Percentiles rank a stretch among this genome's conserved stretches.
phyloP scores from a whole-genome alignment of 441 rosid species.

The Monsonia emarginata region DNA sequence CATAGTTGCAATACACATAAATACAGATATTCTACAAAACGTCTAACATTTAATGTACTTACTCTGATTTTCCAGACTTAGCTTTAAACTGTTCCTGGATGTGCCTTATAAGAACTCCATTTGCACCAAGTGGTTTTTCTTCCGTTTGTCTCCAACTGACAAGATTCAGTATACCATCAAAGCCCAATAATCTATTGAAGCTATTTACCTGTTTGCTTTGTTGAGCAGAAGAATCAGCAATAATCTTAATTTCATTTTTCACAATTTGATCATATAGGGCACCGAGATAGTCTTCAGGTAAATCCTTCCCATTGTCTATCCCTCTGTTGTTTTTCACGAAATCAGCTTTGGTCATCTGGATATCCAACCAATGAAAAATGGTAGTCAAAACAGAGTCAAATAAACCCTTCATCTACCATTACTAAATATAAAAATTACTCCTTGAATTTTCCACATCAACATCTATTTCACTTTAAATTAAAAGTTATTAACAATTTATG shows the following conservation, averaged over 20 bases:
- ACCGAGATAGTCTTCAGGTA: conserved; percentile 81
- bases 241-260: conserved; percentile 88
- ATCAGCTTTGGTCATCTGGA: conserved; percentile 86
- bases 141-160: conserved; percentile 72
- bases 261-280: conserved; percentile 78
- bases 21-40: not conserved
- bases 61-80: conserved; percentile 90
- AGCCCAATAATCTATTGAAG: conserved; percentile 74
- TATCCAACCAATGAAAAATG: conserved; percentile 24
- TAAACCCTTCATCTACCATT: conserved; percentile 1
- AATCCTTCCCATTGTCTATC: conserved; percentile 95
- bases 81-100: conserved; percentile 93
- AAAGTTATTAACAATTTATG: not conserved
- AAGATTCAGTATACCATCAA: conserved; percentile 86
- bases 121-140: conserved; percentile 90
- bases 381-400: conserved; percentile 21
- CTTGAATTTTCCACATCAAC: not conserved
- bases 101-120: conserved; percentile 86
- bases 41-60: conserved; percentile 20
- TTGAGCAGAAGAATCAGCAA: conserved; percentile 65
- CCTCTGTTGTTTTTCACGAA: conserved; percentile 86
- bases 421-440: not conserved
- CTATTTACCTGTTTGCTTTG: conserved; percentile 81
- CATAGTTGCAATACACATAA: not conserved
- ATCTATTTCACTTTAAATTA: not conserved